Base-by-base conservation (phyloP, 345 rosid species). In the Arabidopsis arenosa region DNA sequence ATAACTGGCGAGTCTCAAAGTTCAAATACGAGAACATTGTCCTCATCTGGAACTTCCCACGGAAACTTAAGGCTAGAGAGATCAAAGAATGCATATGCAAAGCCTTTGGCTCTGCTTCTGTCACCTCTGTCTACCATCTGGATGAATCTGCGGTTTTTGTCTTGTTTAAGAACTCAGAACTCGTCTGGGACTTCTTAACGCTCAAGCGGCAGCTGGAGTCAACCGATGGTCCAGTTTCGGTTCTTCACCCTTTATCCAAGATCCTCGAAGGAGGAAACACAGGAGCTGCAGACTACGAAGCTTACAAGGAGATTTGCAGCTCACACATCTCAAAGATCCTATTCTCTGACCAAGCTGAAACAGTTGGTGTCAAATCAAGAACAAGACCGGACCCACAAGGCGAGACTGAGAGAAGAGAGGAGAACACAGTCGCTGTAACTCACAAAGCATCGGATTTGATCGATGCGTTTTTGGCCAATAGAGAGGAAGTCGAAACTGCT, bases 321-420 rank as follows among this genome's bases (percentile, higher is more conserved):
- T 90, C 97, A 76, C 80, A 87, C 3, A 37, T 80, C 72, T 89
- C 97, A 3, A 75, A 90, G 81, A 61, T 81, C 51, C 71, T 83
- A 23, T 87, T 93, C 80, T 86, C 98, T 4, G 96, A 93, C 71
- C 94, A 91, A 82, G 97, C 97, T 47, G 85, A 80, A 80, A 86
- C 92, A 13, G 82, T 86, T 14, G 89, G 94, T 44, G 81, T 87
- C 75, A 83, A 74, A 79, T 80, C 72, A 35, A 66, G 60, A 66
- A 66, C 65, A 73, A 54, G 69, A 73, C 65, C 63, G 5, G 26
- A 65, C 23, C 68, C 63, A 64, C 37, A n/a, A 66, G 39, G 39
- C 48, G 81, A 57, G 63, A 71, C 62, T 35, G 72, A 32, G 72
- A 72, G 48, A 70, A 77, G 15, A 57, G 76, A 71, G 72, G 76